Evolutionary conservation across 495 filamentous ascomycete species (phyloP).

Genomic region (Penicillium soppii): DNA sequence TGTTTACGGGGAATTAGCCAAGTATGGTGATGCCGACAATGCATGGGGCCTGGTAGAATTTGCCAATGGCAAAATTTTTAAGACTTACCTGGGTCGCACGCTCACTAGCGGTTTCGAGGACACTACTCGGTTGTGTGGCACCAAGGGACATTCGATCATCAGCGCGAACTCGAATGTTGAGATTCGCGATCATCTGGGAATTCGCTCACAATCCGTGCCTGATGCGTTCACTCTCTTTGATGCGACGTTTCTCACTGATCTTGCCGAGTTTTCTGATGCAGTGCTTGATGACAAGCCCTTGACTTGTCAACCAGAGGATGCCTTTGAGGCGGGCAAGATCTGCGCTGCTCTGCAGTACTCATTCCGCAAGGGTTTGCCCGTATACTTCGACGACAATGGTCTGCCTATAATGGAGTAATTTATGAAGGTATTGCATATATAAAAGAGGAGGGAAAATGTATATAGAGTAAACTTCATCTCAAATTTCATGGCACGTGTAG

Average conservation of each 20-base stretch:
- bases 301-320: slow-evolving; percentile 18
- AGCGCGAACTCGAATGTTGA: slow-evolving; percentile 18
- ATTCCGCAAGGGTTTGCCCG: slow-evolving; percentile 15
- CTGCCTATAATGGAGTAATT: slow-evolving; percentile 14
- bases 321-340: slow-evolving; percentile 18
- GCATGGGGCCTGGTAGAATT: slow-evolving; percentile 18
- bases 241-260: slow-evolving; percentile 13
- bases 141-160: slow-evolving; percentile 18
- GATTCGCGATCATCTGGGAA: slow-evolving; percentile 14
- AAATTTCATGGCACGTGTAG: background rate
- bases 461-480: background rate
- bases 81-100: slow-evolving; percentile 16
- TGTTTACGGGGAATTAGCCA: slow-evolving; percentile 13
- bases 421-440: background rate
- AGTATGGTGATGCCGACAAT: slow-evolving; percentile 15
- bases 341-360: slow-evolving; percentile 18
- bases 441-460: background rate
- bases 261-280: slow-evolving; percentile 18
- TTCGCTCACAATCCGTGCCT: slow-evolving; percentile 14
- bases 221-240: slow-evolving; percentile 20
- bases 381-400: slow-evolving; percentile 16
- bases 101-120: slow-evolving; percentile 19
- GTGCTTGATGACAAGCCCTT: slow-evolving; percentile 16
- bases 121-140: slow-evolving; percentile 16
- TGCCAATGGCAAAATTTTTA: slow-evolving; percentile 18